phyloP scores from a whole-genome alignment of 1,284 basidiomycete species.

The Trametes pubescens region DNA sequence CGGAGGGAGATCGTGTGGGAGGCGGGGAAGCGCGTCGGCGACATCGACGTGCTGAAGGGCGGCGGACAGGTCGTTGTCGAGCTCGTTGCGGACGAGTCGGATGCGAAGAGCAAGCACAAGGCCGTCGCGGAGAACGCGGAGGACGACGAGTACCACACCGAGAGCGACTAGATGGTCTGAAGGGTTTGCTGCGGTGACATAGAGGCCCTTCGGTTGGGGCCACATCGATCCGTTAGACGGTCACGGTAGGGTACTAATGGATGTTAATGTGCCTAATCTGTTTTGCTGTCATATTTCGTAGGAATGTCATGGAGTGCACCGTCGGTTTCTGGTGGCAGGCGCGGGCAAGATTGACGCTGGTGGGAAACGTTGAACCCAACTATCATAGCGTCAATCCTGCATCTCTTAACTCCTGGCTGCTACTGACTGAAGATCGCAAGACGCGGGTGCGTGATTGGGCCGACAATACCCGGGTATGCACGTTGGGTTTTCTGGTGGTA shows the following conservation, averaged over 20 bases:
- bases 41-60: slow-evolving; percentile 62
- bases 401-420: no score
- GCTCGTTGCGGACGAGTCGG: slow-evolving; percentile 41
- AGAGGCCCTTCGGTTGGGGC: slow-evolving; percentile 2
- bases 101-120: slow-evolving; percentile 35
- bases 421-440: no score
- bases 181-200: slow-evolving; percentile 4
- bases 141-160: slow-evolving; percentile 70
- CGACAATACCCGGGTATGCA: no score
- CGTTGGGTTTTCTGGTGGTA: no score
- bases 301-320: neutral
- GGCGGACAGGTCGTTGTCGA: slow-evolving; percentile 81
- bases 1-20: slow-evolving; percentile 68
- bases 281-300: neutral
- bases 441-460: no score
- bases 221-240: neutral
- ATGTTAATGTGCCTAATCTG: slow-evolving; percentile 1
- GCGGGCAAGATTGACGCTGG: no score
- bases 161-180: slow-evolving; percentile 50
- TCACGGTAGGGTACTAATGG: slow-evolving; percentile 6
- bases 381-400: no score
- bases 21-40: slow-evolving; percentile 50
- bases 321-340: no score
- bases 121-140: slow-evolving; percentile 35
- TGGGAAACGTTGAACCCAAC: no score